Evolutionary conservation across 306 rosid genomes (phyloP), one percentile per base, ranked within the genome.

Genomic region (Geum urbanum): DNA sequence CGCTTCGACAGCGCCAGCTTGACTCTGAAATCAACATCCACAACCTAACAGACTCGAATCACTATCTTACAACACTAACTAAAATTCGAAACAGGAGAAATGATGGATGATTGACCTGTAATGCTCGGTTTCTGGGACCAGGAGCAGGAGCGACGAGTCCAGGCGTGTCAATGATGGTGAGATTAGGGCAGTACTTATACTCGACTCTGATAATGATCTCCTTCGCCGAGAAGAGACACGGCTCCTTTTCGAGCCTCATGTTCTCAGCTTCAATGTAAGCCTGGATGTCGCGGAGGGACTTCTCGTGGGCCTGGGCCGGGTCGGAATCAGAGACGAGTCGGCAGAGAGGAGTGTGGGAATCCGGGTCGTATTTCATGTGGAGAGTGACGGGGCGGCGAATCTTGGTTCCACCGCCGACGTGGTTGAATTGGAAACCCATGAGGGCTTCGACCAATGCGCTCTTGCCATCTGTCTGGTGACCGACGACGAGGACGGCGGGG

Each of bases 361-460:
- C 74, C 32, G 86, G 88, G 52, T 86, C 74, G 73, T 76, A 82
- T 79, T 84, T 84, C 90, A 86, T 86, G 74, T 86, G 88, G 54
- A 86, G 90, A n/a, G 90, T 83, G 53, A 86, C 78, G 51, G 90
- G 88, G 2, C 90, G 86, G 51, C 88, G 74, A 47, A 88, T 86
- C 74, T 78, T 91, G 70, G 99, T 94, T 70, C 99, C 99, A 8
- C 97, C 99, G 39, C 97, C 99, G 16, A 94, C 97, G 43, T 91
- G 99, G 89, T 94, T 94, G 87, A 94, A 94, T 85, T 94, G 99
- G 76, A 94, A 94, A 11, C 97, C 97, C 99, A 94, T 91, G 7
- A 94, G 99, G 6, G 99, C 99, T 62, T 91, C 99, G 4, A 92
- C 87, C 14, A 92, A 81, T 52, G 98, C 96, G 72, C 96, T 88